Base-by-base conservation (phyloP, 805 yeast species). In the Schwanniomyces polymorphus region DNA sequence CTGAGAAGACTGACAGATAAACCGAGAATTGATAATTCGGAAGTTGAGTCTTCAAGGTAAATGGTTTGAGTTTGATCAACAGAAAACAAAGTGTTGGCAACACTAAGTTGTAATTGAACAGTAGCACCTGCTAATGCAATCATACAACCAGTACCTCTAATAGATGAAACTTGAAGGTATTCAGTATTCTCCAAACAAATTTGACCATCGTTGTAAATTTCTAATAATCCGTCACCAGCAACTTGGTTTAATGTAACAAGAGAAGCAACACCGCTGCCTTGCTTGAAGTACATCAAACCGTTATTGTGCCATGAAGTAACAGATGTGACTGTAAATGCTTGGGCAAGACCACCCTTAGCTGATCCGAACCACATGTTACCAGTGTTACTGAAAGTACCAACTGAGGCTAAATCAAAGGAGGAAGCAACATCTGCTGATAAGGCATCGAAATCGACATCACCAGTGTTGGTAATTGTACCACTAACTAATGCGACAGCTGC, bases 61-160 rank as follows among this genome's bases (percentile, higher is more conserved):
- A 63, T 47, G 1, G 50, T 48, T 47, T 59, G 64, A 17, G 43
- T 45, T 1, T 42, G n/a, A 17, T 33, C 45, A 10, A 58, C 53
- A 11, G 54, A 46, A 10, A 56, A 45, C n/a, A 45, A 45, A 5
- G 57, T 49, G 29, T 53, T 52, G 23, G 47, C 37, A 38, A 53
- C 38, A 29, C 34, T 29, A 7, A 29, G 34, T 29, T 29, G 34
- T 29, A 29, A 29, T 29, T 23, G 44, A n/a, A 49, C 44, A 23
- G 47, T 43, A n/a, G 56, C 38, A 23, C 49, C 37, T 4, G 7
- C 44, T 12, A 49, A 61, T 17, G 56, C 55, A 41, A 42, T 50
- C 17, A 63, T 50, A 56, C 72, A 66, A 27, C 72, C 72, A n/a
- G 49, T 23, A 23, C 70, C 70, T 2, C 21, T 8, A 34, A 66